Conservation (phyloP, 2,329 filamentous ascomycete genomes). For the Colletotrichum tamarilloi region DNA sequence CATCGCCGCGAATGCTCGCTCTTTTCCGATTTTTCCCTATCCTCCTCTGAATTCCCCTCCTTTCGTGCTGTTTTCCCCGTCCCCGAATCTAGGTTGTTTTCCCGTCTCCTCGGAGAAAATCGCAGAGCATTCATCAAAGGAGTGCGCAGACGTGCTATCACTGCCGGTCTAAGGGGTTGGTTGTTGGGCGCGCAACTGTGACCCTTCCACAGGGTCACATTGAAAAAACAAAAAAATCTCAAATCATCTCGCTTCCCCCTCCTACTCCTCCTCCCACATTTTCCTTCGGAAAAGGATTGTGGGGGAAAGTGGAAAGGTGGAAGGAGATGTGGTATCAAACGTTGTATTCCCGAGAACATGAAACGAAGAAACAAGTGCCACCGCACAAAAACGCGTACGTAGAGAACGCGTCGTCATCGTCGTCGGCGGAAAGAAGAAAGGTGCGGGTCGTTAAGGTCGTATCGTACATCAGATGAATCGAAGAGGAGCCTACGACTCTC, state of each 20-base stretch:
- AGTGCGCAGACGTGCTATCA: not conserved
- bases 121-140: not conserved
- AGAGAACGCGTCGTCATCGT: not conserved
- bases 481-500: too few species aligned
- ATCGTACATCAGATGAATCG: slow-evolving; percentile 27
- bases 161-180: slow-evolving; percentile 4
- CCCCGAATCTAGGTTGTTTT: not conserved
- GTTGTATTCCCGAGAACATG: slow-evolving; percentile 32
- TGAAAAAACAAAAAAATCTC: not conserved
- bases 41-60: not conserved
- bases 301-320: too few species aligned
- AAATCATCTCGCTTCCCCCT: slow-evolving; percentile 9
- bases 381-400: not conserved
- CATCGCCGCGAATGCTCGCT: not conserved
- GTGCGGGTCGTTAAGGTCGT: slow-evolving; percentile 28
- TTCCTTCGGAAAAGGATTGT: not conserved
- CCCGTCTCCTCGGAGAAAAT: not conserved
- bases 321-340: slow-evolving; percentile 33
- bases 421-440: slow-evolving; percentile 39
- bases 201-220: not conserved
- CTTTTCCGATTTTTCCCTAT: not conserved
- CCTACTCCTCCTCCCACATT: not conserved
- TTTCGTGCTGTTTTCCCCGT: not conserved
- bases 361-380: slow-evolving; percentile 23
- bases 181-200: not conserved